A percentile compares a stretch with the other conserved stretches of the same genome.
These are phyloP conservation scores for Diaporthe aspalathi DNA, from an alignment of 2,329 filamentous ascomycete genomes.

Conservation along the genomic window DNA sequence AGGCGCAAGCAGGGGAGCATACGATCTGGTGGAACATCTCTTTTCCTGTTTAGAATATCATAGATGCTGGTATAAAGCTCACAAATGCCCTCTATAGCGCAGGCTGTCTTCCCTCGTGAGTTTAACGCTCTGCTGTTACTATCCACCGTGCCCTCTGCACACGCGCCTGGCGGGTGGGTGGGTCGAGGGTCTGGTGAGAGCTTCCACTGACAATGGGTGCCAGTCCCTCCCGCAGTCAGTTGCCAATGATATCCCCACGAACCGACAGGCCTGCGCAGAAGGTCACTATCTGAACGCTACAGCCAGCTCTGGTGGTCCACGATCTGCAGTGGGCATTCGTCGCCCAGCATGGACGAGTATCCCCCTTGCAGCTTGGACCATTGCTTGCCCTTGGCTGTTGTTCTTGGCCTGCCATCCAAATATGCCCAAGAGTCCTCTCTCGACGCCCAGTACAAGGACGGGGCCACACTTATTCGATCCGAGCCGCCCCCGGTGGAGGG, in stretches of 20 bases:
- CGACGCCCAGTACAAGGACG: slow-evolving; percentile 66
- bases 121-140: background rate
- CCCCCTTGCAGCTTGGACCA: slow-evolving; percentile 83
- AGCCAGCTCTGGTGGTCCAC: slow-evolving; percentile 1
- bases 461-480: slow-evolving; percentile 73
- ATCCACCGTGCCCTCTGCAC: background rate
- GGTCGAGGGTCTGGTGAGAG: slow-evolving; percentile 26
- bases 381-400: slow-evolving; percentile 85
- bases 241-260: slow-evolving; percentile 7
- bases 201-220: slow-evolving; percentile 27
- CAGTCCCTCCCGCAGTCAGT: slow-evolving; percentile 7
- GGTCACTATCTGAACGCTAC: background rate
- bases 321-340: slow-evolving; percentile 9
- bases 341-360: slow-evolving; percentile 78
- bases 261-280: background rate
- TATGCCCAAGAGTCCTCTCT: slow-evolving; percentile 54
- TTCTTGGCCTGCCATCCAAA: slow-evolving; percentile 76
- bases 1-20: background rate
- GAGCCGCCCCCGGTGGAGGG: slow-evolving; percentile 76
- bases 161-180: background rate
- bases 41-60: slow-evolving; percentile 13
- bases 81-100: slow-evolving; percentile 19
- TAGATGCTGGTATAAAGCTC: background rate
- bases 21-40: background rate
- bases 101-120: slow-evolving; percentile 4